These are phyloP conservation scores for Komagataea norvegica DNA, from an alignment of 1,139 yeast species.

Conservation along the genomic window DNA sequence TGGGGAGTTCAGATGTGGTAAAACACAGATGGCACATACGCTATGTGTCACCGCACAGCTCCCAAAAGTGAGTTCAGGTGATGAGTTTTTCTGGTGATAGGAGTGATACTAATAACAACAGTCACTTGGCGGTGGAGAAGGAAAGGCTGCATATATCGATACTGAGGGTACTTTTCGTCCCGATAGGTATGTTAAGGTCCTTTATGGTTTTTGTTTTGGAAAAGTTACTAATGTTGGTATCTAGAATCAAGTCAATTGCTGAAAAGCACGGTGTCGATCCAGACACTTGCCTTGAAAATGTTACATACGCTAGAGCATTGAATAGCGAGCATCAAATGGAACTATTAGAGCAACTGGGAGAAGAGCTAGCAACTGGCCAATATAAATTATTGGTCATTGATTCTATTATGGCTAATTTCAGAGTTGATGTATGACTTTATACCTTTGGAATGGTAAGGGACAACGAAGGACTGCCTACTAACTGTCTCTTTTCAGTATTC, in stretches of 20 bases:
- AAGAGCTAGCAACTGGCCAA: constrained; percentile 45
- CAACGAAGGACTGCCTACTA: too few species aligned
- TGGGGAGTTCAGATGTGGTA: constrained; percentile 61
- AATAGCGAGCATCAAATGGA: constrained; percentile 62
- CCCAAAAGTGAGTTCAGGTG: constrained; percentile 36
- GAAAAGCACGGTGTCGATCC: constrained; percentile 51
- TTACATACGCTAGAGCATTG: constrained; percentile 53
- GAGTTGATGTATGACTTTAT: constrained; percentile 42
- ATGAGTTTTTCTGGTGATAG: too few species aligned
- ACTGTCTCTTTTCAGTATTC: too few species aligned
- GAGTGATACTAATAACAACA: too few species aligned
- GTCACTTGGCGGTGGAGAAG: constrained; percentile 55
- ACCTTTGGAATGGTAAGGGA: background rate
- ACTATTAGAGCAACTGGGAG: constrained; percentile 47
- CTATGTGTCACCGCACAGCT: constrained; percentile 56
- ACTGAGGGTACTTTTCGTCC: constrained; percentile 55
- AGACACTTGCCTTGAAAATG: constrained; percentile 47
- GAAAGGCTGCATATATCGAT: constrained; percentile 54
- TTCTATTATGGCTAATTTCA: constrained; percentile 58
- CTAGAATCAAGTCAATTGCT: constrained; percentile 49
- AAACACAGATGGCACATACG: constrained; percentile 57
- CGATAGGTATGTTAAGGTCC: constrained; percentile 30
- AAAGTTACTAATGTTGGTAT: background rate
- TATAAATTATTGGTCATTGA: constrained; percentile 45
- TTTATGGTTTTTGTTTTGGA: background rate